Evolutionary conservation across 176 grass and related monocot genomes (phyloP), one percentile per base, ranked within the genome.

Genomic region (Areca catechu): DNA sequence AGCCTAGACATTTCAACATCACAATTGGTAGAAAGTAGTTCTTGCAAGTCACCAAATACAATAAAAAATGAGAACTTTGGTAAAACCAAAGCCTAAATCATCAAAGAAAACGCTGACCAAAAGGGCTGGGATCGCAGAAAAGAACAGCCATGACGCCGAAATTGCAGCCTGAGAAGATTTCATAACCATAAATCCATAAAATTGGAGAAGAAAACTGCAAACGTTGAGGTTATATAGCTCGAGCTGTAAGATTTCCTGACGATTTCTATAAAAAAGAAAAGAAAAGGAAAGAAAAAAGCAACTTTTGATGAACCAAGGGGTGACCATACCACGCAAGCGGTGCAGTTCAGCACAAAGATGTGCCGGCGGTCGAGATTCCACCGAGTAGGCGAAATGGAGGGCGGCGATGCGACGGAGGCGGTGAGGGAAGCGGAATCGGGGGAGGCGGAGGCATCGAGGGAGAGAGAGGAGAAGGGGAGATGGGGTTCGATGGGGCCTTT

Each of bases 51-150:
- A 58, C 56, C 22, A 25, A 23, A 58, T 58, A 25, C 23, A 16
- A 58, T 58, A 58, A 58, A 58, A 25, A 6, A 27, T 17, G 56
- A 25, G 14, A 29, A 1, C 20, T 53, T 19, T 30, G 17, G 16
- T 4, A 16, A 15, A 20, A 50, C 19, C 0, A 15, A 12, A 19
- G 17, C 7, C 15, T 3, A 20, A 17, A 43, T 10, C 7, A 20
- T 27, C 6, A 52, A 27, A 24, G 73, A 50, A 29, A 51, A 58
- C 43, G 50, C 71, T 5, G 58, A 95, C 84, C 60, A 89, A 57
- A 65, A 95, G 57, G 56, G 84, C 60, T 22, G 63, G 89, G 60
- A 89, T 85, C 14, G 57, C 68, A 2, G 65, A 85, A 60, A 95
- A 59, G 30, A 85, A 95, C 55, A 85, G 9, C 56, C 80, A 72